Conservation (phyloP, 768 basidiomycete genomes). For the Hypholoma sublateritium region DNA sequence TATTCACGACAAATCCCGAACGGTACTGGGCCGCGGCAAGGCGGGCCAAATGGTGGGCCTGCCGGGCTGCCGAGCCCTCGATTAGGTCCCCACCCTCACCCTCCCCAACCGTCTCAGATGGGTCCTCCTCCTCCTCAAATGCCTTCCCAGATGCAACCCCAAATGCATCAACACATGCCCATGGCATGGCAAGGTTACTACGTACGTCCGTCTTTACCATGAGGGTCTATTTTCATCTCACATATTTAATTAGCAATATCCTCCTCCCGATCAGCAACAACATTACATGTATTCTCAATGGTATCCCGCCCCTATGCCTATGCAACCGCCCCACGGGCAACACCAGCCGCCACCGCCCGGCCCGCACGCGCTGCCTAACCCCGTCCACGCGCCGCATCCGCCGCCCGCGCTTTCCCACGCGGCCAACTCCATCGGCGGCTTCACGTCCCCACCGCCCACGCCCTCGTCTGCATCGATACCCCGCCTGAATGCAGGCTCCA, state of each 20-base stretch:
- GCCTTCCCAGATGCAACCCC: conserved; percentile 30
- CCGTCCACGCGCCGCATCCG: conserved; percentile 44
- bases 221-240: conserved; percentile 6
- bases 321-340: conserved; percentile 21
- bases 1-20: conserved; percentile 64
- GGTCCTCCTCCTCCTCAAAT: conserved; percentile 33
- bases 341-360: conserved; percentile 43
- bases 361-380: conserved; percentile 59
- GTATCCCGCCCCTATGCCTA: conserved; percentile 42
- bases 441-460: conserved; percentile 70
- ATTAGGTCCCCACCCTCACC: conserved; percentile 58
- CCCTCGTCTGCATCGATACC: conserved; percentile 52
- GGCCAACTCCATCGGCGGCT: conserved; percentile 44
- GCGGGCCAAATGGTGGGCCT: conserved; percentile 58
- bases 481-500: conserved; percentile 63
- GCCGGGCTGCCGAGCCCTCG: conserved; percentile 68
- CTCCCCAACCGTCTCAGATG: conserved; percentile 51
- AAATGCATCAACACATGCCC: conserved; percentile 33
- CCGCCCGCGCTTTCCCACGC: conserved; percentile 45
- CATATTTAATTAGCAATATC: conserved; percentile 27
- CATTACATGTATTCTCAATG: conserved; percentile 43
- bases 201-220: conserved; percentile 40
- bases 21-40: conserved; percentile 54
- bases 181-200: conserved; percentile 51
- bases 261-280: conserved; percentile 41